Conservation (phyloP, 164 flowering plant species). For the Vitis riparia region DNA sequence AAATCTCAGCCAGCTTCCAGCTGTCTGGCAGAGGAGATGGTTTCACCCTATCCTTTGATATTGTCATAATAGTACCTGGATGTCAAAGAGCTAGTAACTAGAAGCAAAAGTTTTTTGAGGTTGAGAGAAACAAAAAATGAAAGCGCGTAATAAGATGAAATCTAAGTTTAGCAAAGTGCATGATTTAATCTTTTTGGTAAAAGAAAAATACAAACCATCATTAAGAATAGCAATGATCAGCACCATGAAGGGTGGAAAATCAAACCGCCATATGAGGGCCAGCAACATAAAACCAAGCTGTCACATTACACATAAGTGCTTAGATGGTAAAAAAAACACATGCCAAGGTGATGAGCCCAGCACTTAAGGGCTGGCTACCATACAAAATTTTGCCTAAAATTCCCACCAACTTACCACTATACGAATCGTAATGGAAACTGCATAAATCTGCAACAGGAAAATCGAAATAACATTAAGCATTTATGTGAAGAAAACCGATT, state of each 20-base stretch:
- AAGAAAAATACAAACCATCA: slow-evolving; percentile 57
- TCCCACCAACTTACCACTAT: slow-evolving; percentile 61
- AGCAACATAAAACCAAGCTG: slow-evolving; percentile 92
- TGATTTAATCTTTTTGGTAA: not conserved
- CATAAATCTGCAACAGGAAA: slow-evolving; percentile 71
- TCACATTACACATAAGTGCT: slow-evolving; percentile 18
- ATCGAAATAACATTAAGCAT: not conserved
- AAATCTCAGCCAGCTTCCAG: slow-evolving; percentile 90
- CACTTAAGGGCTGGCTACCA: not conserved
- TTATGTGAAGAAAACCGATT: too few species aligned
- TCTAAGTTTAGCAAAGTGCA: too few species aligned
- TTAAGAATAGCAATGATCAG: slow-evolving; percentile 88
- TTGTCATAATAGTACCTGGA: slow-evolving; percentile 96
- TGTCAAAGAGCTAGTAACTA: slow-evolving; percentile 9
- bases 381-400: too few species aligned
- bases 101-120: not conserved
- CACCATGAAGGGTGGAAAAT: slow-evolving; percentile 97
- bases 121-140: not conserved
- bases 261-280: slow-evolving; percentile 86
- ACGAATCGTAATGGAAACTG: slow-evolving; percentile 94
- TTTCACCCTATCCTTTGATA: slow-evolving; percentile 89
- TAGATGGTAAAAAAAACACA: not conserved
- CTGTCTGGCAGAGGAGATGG: slow-evolving; percentile 90
- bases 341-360: not conserved
- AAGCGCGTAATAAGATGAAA: too few species aligned